Base-by-base conservation (phyloP, 106 monocot genomes). In the Amphibolis antarctica region DNA sequence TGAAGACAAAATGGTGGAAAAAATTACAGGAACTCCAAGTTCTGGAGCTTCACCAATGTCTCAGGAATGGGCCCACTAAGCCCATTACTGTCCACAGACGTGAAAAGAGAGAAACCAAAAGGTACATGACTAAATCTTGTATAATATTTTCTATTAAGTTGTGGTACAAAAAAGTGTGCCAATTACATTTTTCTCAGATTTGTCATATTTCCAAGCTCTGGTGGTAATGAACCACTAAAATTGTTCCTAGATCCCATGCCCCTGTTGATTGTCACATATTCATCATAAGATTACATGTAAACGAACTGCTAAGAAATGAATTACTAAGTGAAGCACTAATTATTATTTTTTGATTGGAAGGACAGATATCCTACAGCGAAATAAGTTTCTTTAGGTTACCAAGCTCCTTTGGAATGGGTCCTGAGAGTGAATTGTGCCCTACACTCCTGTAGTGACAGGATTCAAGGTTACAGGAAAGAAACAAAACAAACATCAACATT, bases 191-290 rank as follows among this genome's bases (percentile, higher is more conserved):
- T 12, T 28, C 63, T 52, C 27, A 72, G 42, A 53, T 56, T 64
- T 53, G 24, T 24, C 63, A 72, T n/a, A 19, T 64, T 72, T 17
- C 71, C 71, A 28, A 72, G 28, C 54, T 72, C 71, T 11, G 63
- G 61, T 4, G 71, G 71, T 2, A 72, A 27, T 25, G 63, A 9
- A 27, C 71, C 71, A 62, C 53, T 72, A 43, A 64, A 72, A 44
- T 72, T 64, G 54, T 72, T 72, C 53, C 63, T 46, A 17, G 51
- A 51, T 44, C 71, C 71, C 54, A 72, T 42, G 10, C 64, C 71
- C 63, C 71, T 72, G 31, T 12, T 28, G 1, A 42, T 9, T 19
- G 10, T 11, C 0, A 49, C 17, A 49, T 49, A 1, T 49, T 15
- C 48, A 49, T 49, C 9, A n/a, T 49, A 7, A 36, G 36, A 4